Conservation (phyloP, 306 rosid species). For the Rosa chinensis region DNA sequence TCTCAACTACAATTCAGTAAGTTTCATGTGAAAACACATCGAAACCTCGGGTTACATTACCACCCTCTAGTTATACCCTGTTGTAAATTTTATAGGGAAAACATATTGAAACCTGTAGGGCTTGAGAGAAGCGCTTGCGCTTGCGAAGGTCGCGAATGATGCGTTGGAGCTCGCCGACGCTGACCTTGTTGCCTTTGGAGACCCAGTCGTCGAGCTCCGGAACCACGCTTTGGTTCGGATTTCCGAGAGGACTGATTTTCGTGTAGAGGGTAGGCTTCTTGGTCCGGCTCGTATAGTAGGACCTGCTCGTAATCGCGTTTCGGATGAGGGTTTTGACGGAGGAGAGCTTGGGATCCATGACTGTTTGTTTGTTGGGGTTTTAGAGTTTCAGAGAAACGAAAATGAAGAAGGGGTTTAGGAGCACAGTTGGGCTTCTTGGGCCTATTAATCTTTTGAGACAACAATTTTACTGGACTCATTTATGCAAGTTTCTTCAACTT, state of each 20-base stretch:
- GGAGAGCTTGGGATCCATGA: constrained; percentile 46
- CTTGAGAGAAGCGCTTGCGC: constrained; percentile 70
- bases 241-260: constrained; percentile 74
- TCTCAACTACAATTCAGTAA: not conserved
- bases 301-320: constrained; percentile 33
- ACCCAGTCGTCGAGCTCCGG: constrained; percentile 80
- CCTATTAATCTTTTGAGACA: not conserved
- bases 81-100: not conserved
- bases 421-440: not conserved
- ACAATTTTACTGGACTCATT: too few relatives aligned
- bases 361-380: not conserved
- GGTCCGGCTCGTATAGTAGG: constrained; percentile 62
- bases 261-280: constrained; percentile 56
- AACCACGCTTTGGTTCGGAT: constrained; percentile 38
- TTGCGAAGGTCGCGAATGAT: constrained; percentile 82
- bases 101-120: constrained; percentile 54
- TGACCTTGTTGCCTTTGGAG: constrained; percentile 59
- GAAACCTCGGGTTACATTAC: not conserved
- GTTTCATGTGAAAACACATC: not conserved
- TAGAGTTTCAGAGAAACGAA: not conserved
- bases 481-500: too few relatives aligned
- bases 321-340: constrained; percentile 36
- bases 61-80: not conserved
- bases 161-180: constrained; percentile 71
- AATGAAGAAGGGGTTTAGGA: not conserved